Evolutionary conservation across 805 yeast genomes (phyloP), one percentile per base, ranked within the genome.

Genomic region (Candida coleopterorum): DNA sequence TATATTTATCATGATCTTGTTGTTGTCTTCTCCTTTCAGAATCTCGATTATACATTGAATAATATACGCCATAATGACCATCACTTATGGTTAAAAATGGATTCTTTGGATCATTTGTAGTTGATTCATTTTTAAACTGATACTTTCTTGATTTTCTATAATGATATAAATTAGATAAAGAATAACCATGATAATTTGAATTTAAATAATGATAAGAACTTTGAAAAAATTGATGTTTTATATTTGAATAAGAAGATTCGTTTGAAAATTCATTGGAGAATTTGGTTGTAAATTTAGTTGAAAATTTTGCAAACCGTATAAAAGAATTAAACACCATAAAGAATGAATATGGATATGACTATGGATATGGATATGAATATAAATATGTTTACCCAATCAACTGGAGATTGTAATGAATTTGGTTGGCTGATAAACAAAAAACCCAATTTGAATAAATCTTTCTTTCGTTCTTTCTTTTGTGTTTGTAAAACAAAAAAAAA

Each of bases 31-130:
- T 35, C 14, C 44, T 20, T 32, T 40, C 41, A 5, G 44, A 56
- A 37, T 67, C 72, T 28, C 56, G 60, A 42, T 58, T 60, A 47
- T 58, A 63, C 33, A 67, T 56, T 6, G 68, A 54, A 39, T 56
- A 67, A 43, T 67, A 67, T 15, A 67, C 47, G 1, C 72, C 73
- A 43, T 64, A 67, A 39, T 67, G 73, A n/a, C 73, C 73, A 16
- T 45, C 41, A 35, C 52, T 57, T 12, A 65, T 60, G 11, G 55
- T 46, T 35, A 64, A 49, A 42, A 38, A 18, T 36, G 39, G 16
- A 21, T 29, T 35, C 2, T 20, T 14, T 17, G 23, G 21, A 23
- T 29, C 15, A 34, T 30, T 32, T 15, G 32, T 6, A 15, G 28
- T 17, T 5, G 32, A 21, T 10, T 31, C 18, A n/a, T 32, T 32